A percentile compares a stretch with the other conserved stretches of the same genome.
These are phyloP conservation scores for Clonostachys sp. DNA, from an alignment of 2,329 filamentous ascomycete genomes.

Conservation along the genomic window DNA sequence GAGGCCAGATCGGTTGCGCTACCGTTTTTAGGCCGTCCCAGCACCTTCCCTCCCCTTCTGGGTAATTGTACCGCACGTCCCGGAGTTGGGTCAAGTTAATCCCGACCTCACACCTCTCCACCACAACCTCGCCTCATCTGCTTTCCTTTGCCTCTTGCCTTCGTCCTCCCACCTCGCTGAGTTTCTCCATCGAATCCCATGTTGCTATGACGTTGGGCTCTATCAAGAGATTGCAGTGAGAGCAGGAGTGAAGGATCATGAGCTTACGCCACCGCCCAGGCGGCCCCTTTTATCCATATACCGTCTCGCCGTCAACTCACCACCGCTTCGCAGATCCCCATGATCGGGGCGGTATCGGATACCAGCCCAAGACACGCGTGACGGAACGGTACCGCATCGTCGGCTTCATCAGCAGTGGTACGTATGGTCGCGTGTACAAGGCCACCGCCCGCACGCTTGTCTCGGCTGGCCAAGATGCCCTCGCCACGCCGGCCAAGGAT, in stretches of 20 bases:
- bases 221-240: neutral
- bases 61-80: too few species aligned
- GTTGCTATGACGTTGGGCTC: neutral
- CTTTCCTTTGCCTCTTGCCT: neutral
- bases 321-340: conserved; percentile 39
- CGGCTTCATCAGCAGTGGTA: conserved; percentile 96
- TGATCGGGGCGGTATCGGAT: conserved; percentile 43
- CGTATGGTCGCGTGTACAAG: conserved; percentile 97
- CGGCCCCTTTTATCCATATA: conserved; percentile 7
- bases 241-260: conserved; percentile 12
- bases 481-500: neutral
- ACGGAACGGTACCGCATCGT: conserved; percentile 94
- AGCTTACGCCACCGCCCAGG: conserved; percentile 24
- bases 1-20: too few species aligned
- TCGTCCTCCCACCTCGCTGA: too few species aligned
- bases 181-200: too few species aligned
- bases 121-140: neutral
- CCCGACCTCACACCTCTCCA: too few species aligned
- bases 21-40: too few species aligned
- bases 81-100: too few species aligned
- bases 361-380: conserved; percentile 79
- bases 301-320: conserved; percentile 24
- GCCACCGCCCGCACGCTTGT: conserved; percentile 59
- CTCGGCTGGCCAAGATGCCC: conserved; percentile 2
- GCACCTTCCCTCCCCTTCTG: too few species aligned